Evolutionary conservation across 306 rosid species (phyloP).

Genomic region (Senna tora): DNA sequence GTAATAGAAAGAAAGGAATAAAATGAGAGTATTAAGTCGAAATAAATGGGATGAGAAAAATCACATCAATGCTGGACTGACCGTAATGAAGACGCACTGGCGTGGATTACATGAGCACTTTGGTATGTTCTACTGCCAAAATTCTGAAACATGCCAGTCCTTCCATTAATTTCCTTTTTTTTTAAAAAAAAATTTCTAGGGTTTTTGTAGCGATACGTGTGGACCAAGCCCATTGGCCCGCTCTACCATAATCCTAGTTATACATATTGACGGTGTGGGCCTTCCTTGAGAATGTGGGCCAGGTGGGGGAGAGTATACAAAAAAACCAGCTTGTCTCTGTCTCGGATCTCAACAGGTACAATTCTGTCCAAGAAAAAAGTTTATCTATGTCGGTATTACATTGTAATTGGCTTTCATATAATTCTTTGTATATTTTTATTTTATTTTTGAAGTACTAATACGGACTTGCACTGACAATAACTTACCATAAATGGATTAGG

Average conservation of each 20-base stretch:
- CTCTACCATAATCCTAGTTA: neutral
- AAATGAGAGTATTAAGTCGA: neutral
- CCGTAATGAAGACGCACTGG: slow-evolving; percentile 10
- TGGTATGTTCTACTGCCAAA: slow-evolving; percentile 7
- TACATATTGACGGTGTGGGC: neutral
- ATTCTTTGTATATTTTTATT: no score
- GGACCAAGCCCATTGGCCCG: neutral
- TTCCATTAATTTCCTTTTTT: no score
- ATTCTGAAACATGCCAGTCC: slow-evolving; percentile 24
- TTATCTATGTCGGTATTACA: no score
- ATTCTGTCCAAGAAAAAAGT: no score
- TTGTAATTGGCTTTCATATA: no score
- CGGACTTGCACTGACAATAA: no score
- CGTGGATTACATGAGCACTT: slow-evolving; percentile 29
- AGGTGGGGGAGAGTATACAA: neutral
- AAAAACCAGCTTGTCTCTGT: no score
- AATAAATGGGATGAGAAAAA: slow-evolving; percentile 1
- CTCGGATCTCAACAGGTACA: no score
- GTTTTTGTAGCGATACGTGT: neutral
- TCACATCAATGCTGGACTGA: slow-evolving; percentile 28
- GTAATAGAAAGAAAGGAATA: no score
- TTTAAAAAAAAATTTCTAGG: no score
- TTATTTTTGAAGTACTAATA: no score
- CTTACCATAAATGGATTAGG: no score
- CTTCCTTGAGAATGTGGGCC: slow-evolving; percentile 1